phyloP scores from a whole-genome alignment of 2,329 filamentous ascomycete species.

The Plenodomus biglobosus region DNA sequence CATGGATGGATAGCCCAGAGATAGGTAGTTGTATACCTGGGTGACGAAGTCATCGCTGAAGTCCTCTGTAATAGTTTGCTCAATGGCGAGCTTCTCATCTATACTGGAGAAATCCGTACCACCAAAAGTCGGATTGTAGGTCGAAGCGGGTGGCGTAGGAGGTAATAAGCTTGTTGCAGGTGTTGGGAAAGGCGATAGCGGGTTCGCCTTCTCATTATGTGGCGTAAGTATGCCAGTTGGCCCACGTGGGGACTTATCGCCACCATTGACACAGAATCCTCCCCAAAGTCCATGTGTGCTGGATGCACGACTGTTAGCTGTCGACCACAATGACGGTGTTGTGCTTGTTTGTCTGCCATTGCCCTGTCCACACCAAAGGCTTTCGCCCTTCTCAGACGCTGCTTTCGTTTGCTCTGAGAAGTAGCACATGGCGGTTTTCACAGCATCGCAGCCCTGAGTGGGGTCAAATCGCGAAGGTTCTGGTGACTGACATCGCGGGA shows the following conservation, averaged over 20 bases:
- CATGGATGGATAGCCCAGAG: slow-evolving; percentile 84
- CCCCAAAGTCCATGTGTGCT: slow-evolving; percentile 72
- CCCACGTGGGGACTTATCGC: slow-evolving; percentile 44
- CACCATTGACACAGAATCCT: slow-evolving; percentile 62
- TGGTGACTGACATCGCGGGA: slow-evolving; percentile 80
- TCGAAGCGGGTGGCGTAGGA: slow-evolving; percentile 43
- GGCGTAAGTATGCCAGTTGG: slow-evolving; percentile 57
- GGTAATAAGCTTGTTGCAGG: slow-evolving; percentile 36
- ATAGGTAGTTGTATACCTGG: slow-evolving; percentile 96
- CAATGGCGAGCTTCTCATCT: slow-evolving; percentile 45
- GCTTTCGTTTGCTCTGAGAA: slow-evolving; percentile 53
- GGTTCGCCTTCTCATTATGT: slow-evolving; percentile 44
- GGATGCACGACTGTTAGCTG: slow-evolving; percentile 49
- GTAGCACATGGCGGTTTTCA: slow-evolving; percentile 53
- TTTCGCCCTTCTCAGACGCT: slow-evolving; percentile 50
- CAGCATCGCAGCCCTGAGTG: slow-evolving; percentile 61
- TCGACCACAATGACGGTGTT: slow-evolving; percentile 41
- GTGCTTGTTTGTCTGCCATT: slow-evolving; percentile 34
- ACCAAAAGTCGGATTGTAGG: slow-evolving; percentile 16
- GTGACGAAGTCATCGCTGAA: slow-evolving; percentile 85
- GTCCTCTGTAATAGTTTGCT: slow-evolving; percentile 60
- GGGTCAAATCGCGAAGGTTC: slow-evolving; percentile 82
- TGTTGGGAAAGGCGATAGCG: slow-evolving; percentile 46
- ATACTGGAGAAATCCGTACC: slow-evolving; percentile 45
- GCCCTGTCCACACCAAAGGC: slow-evolving; percentile 59